Evolutionary conservation across 2,329 filamentous ascomycete genomes (phyloP).

Genomic region (Boeremia exigua): DNA sequence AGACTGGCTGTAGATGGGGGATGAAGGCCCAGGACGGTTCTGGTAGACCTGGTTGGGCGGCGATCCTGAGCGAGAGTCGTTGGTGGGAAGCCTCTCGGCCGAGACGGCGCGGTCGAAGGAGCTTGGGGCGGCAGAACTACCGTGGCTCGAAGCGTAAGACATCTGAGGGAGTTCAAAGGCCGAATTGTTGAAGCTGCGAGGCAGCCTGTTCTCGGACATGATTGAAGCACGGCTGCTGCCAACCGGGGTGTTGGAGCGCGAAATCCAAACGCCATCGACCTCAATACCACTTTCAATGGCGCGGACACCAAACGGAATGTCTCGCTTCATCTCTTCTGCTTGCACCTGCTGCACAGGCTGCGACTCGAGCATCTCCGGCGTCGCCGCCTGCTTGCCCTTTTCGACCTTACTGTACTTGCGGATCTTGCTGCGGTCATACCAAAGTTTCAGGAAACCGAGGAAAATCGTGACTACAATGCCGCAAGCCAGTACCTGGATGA

Average conservation of each 20-base stretch:
- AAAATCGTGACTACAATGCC: conserved; percentile 74
- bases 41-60: conserved; percentile 27
- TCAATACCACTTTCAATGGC: conserved; percentile 84
- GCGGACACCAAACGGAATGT: conserved; percentile 84
- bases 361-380: conserved; percentile 69
- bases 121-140: conserved; percentile 43
- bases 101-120: conserved; percentile 49
- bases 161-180: conserved; percentile 42
- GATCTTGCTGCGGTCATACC: conserved; percentile 50
- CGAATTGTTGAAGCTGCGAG: conserved; percentile 40
- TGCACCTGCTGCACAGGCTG: conserved; percentile 60
- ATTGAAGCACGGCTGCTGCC: conserved; percentile 46
- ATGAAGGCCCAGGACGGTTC: conserved; percentile 39
- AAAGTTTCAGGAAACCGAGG: conserved; percentile 70
- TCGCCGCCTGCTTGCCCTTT: conserved; percentile 50
- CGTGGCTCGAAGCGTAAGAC: conserved; percentile 41
- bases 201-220: conserved; percentile 35
- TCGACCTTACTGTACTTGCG: conserved; percentile 52
- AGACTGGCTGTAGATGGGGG: conserved; percentile 46
- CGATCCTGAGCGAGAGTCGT: conserved; percentile 38
- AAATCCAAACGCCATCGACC: conserved; percentile 77
- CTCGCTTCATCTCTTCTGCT: conserved; percentile 60
- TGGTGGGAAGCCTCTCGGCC: conserved; percentile 42
- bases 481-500: conserved; percentile 70
- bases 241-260: conserved; percentile 52